Evolutionary conservation across 2,329 filamentous ascomycete genomes (phyloP).

Genomic region (Onygenales sp.): DNA sequence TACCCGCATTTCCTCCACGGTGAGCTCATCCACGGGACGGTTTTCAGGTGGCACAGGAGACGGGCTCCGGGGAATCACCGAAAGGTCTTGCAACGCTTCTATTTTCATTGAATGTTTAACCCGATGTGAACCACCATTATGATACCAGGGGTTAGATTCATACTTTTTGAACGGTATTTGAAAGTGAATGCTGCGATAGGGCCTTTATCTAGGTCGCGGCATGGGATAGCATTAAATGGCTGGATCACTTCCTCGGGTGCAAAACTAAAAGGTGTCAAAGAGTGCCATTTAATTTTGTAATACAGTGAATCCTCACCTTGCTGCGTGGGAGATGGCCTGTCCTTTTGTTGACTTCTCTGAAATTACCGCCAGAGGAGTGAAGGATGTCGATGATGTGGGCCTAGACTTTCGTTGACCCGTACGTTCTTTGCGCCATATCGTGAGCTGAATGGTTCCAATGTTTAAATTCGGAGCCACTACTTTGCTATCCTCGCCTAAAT

Average conservation of each 20-base stretch:
- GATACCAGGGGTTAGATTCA: slow-evolving; percentile 5
- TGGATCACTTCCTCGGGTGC: neutral
- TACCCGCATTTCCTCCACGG: slow-evolving; percentile 16
- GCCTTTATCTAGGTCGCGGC: neutral
- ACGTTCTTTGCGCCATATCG: neutral
- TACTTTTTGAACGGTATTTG: slow-evolving; percentile 18
- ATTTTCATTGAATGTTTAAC: neutral
- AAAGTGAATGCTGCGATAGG: slow-evolving; percentile 19
- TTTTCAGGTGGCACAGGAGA: slow-evolving; percentile 18
- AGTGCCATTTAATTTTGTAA: neutral
- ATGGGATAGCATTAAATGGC: neutral
- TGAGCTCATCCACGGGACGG: slow-evolving; percentile 13
- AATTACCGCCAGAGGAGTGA: slow-evolving; percentile 3
- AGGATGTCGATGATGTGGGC: neutral
- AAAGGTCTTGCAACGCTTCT: slow-evolving; percentile 22
- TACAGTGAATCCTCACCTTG: slow-evolving; percentile 5
- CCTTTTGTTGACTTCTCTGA: slow-evolving; percentile 17
- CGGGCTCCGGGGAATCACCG: slow-evolving; percentile 19
- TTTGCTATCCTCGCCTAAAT: slow-evolving; percentile 1
- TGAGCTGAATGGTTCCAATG: neutral
- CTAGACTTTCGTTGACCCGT: neutral
- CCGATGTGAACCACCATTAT: neutral
- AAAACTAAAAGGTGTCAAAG: neutral
- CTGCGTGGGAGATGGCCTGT: slow-evolving; percentile 14
- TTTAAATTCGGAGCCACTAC: neutral